Evolutionary conservation across 2,329 filamentous ascomycete species (phyloP).

Genomic region (Clarireedia monteithiana): DNA sequence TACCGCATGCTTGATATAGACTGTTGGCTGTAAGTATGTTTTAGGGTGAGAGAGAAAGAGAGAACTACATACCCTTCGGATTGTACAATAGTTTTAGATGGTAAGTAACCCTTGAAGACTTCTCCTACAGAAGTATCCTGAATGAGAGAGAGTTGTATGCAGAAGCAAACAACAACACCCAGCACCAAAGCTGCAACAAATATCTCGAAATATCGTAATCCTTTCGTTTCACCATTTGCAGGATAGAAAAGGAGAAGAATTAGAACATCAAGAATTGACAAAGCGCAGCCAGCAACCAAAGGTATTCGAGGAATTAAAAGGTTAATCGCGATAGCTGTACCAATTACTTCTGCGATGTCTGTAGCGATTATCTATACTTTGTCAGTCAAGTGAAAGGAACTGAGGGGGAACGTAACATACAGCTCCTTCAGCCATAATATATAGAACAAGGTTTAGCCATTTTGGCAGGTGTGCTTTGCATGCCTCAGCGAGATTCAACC

Average conservation of each 20-base stretch:
- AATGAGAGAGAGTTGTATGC: conserved; percentile 59
- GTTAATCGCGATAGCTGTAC: conserved; percentile 62
- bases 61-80: conserved; percentile 38
- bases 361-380: conserved; percentile 43
- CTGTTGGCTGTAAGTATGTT: conserved; percentile 25
- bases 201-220: conserved; percentile 54
- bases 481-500: conserved; percentile 44
- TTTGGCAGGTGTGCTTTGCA: conserved; percentile 40
- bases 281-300: conserved; percentile 58
- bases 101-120: conserved; percentile 58
- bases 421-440: conserved; percentile 46
- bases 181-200: conserved; percentile 57
- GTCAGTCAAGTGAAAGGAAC: conserved; percentile 8
- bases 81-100: conserved; percentile 50
- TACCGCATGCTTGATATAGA: conserved; percentile 66
- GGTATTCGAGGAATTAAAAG: conserved; percentile 56
- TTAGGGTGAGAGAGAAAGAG: neutral
- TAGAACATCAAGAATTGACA: conserved; percentile 62
- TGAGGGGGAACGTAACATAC: conserved; percentile 13
- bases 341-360: conserved; percentile 54
- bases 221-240: conserved; percentile 48
- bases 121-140: conserved; percentile 45
- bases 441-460: conserved; percentile 47
- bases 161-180: conserved; percentile 64
- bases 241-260: conserved; percentile 60